These are phyloP conservation scores for Pythium utonaiense DNA, from an alignment of 352 stramenopile species.

Conservation along the genomic window DNA sequence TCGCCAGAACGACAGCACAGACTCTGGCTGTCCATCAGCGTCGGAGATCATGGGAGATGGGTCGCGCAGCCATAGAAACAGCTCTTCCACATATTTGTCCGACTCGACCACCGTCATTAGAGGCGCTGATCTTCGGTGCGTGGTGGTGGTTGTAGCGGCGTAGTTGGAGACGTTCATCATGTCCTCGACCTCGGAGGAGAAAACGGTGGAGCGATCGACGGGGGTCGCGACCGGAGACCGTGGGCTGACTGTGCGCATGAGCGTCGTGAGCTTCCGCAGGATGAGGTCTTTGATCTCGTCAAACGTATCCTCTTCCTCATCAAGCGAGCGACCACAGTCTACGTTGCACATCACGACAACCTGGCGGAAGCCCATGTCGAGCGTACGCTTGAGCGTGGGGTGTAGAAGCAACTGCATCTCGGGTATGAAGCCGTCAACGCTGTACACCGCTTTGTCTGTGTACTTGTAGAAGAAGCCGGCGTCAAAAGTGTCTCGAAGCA, in stretches of 20 bases:
- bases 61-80: not conserved
- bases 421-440: not conserved
- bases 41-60: not conserved
- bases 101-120: not conserved
- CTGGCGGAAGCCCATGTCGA: not conserved
- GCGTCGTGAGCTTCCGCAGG: not conserved
- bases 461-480: not conserved
- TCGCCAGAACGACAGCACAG: slow-evolving; percentile 1
- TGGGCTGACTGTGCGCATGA: not conserved
- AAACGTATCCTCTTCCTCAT: not conserved
- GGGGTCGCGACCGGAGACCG: not conserved
- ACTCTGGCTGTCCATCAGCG: not conserved
- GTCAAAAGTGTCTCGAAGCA: slow-evolving; percentile 5
- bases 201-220: not conserved
- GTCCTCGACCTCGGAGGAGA: slow-evolving; percentile 6
- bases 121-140: not conserved
- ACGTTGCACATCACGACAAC: slow-evolving; percentile 7
- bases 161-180: slow-evolving; percentile 2
- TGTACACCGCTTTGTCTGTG: not conserved
- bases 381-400: slow-evolving; percentile 2
- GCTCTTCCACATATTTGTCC: not conserved
- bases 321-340: not conserved
- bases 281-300: slow-evolving; percentile 1
- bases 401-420: slow-evolving; percentile 17
- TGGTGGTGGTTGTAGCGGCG: not conserved